A percentile compares a stretch with the other conserved stretches of the same genome.
phyloP scores from a whole-genome alignment of 257 asterid species.

The Misopates orontium region DNA sequence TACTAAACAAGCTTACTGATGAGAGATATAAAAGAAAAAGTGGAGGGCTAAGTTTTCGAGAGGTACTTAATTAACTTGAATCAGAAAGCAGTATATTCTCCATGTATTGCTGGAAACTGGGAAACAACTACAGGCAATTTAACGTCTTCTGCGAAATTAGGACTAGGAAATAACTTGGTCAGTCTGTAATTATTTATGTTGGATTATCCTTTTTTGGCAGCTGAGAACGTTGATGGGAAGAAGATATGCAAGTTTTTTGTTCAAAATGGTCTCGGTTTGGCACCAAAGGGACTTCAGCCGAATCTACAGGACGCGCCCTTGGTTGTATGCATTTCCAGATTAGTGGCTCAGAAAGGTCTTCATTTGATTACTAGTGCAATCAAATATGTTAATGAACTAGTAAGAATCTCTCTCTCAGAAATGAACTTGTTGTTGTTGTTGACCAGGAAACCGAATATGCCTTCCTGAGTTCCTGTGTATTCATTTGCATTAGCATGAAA shows the following conservation, averaged over 20 bases:
- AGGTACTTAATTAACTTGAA: slow-evolving; percentile 1
- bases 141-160: slow-evolving; percentile 2
- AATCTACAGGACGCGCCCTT: slow-evolving; percentile 53
- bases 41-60: not conserved
- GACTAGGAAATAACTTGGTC: not conserved
- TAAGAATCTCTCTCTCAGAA: slow-evolving; percentile 39
- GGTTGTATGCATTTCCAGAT: slow-evolving; percentile 75
- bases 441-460: too few species aligned
- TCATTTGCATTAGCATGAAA: slow-evolving; percentile 22
- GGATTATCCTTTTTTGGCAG: slow-evolving; percentile 39
- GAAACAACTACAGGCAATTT: slow-evolving; percentile 1
- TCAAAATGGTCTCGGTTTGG: slow-evolving; percentile 84
- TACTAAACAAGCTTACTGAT: not conserved
- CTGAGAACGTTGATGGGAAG: slow-evolving; percentile 58
- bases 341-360: slow-evolving; percentile 94
- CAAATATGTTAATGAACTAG: slow-evolving; percentile 54
- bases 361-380: slow-evolving; percentile 79
- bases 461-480: too few species aligned
- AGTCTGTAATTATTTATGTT: slow-evolving; percentile 16
- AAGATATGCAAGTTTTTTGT: slow-evolving; percentile 73
- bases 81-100: slow-evolving; percentile 9
- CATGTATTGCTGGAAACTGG: not conserved
- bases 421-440: too few species aligned
- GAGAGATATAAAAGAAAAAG: not conserved
- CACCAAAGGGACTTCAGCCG: slow-evolving; percentile 34